Percentiles rank a stretch among this genome's conserved stretches.
Conservation (phyloP, 139 green algal genomes). For the Chlamydomonas schloesseri region DNA sequence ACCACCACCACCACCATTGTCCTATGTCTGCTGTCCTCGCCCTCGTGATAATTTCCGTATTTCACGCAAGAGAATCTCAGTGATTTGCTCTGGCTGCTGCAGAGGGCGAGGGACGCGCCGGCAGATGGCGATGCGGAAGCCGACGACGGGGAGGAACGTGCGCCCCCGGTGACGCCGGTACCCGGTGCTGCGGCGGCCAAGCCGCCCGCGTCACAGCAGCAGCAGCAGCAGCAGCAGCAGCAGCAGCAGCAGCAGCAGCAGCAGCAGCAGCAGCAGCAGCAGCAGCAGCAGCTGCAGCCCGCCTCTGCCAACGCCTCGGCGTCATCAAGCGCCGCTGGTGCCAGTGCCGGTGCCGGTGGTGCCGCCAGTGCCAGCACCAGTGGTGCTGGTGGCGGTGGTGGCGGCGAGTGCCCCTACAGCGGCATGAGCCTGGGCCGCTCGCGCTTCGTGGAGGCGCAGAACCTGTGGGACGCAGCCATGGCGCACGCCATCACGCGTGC, state of each 20-base stretch:
- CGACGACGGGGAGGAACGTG: background rate
- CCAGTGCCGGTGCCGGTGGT: too few species aligned
- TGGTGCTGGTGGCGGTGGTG: background rate
- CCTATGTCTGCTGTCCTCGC: too few species aligned
- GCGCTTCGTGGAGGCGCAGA: conserved; percentile 67
- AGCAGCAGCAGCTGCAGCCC: too few species aligned
- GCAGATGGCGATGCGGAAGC: background rate
- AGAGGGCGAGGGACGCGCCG: background rate
- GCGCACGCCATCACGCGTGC: conserved; percentile 50
- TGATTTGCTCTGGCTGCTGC: background rate
- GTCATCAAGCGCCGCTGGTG: too few species aligned
- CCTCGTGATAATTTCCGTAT: too few species aligned
- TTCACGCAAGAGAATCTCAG: too few species aligned
- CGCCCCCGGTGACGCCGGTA: background rate
- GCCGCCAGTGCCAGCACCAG: background rate
- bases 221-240: too few species aligned
- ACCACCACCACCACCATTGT: too few species aligned
- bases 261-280: too few species aligned
- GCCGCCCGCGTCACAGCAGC: too few species aligned
- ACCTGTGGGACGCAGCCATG: conserved; percentile 69
- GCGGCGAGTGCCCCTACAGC: conserved; percentile 56
- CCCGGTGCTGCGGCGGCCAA: conserved; percentile 21
- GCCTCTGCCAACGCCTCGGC: too few species aligned
- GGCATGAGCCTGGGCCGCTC: conserved; percentile 48
- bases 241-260: too few species aligned